Evolutionary conservation across 2,329 filamentous ascomycete species (phyloP).

Genomic region (Monilinia vaccinii-corymbosi): DNA sequence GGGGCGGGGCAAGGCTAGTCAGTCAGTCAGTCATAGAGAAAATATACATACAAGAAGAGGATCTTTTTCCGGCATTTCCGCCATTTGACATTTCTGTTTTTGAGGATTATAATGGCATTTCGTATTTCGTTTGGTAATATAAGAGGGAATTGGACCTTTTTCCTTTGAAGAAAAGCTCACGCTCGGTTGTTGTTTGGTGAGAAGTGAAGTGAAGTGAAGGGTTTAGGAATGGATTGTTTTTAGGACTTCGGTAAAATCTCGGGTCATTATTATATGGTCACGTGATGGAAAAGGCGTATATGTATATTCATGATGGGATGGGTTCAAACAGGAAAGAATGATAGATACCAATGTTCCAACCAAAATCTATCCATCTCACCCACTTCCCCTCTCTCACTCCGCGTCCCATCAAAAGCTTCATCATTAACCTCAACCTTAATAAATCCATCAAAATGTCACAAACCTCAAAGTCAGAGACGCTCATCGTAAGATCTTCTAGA

Average conservation of each 20-base stretch:
- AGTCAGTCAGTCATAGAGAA: neutral
- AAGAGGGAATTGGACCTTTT: neutral
- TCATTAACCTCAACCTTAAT: conserved; percentile 7
- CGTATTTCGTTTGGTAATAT: conserved; percentile 13
- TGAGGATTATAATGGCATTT: conserved; percentile 19
- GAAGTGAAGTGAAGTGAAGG: neutral
- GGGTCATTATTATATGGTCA: neutral
- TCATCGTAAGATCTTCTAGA: conserved; percentile 9
- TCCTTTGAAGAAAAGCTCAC: neutral
- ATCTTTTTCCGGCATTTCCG: conserved; percentile 38
- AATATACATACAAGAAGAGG: conserved; percentile 37
- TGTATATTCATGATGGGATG: too few species aligned
- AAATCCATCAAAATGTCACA: neutral
- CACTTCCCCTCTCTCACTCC: conserved; percentile 7
- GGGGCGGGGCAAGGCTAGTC: neutral
- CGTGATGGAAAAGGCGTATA: neutral
- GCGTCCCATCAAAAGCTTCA: neutral
- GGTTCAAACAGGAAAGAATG: neutral
- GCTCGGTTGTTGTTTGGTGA: neutral
- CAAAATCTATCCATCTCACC: neutral
- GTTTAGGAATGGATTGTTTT: neutral
- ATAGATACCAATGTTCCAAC: neutral
- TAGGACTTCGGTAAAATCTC: neutral
- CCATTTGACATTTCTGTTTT: conserved; percentile 40
- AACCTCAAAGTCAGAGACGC: neutral